A percentile compares a stretch with the other conserved stretches of the same genome.
Conservation (phyloP, 345 rosid species). For the Citrus mangshanensis region DNA sequence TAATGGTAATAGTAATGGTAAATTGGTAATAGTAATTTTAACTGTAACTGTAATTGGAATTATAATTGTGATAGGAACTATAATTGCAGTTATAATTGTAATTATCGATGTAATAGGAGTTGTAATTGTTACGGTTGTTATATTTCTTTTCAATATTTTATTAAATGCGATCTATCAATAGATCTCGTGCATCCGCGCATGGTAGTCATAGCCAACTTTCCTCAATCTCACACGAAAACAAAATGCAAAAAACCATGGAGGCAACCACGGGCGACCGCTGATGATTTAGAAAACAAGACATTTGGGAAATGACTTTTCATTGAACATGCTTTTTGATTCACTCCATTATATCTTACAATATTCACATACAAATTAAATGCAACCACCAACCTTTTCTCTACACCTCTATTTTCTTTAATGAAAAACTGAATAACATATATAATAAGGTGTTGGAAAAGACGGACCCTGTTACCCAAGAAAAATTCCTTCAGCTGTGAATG, state of each 20-base stretch:
- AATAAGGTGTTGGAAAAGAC: background rate
- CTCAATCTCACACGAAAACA: background rate
- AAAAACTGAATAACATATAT: background rate
- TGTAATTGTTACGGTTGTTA: too few relatives aligned
- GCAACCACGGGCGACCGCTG: too few relatives aligned
- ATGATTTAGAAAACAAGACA: background rate
- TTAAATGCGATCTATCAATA: too few relatives aligned
- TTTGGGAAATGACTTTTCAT: background rate
- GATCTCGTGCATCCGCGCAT: too few relatives aligned
- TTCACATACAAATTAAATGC: constrained; percentile 8
- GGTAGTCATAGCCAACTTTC: background rate
- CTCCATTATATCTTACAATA: constrained; percentile 3
- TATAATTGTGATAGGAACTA: too few relatives aligned
- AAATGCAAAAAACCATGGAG: background rate
- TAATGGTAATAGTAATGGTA: too few relatives aligned
- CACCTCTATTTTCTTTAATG: constrained; percentile 7
- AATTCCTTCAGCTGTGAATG: background rate
- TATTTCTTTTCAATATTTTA: too few relatives aligned
- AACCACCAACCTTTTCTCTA: background rate
- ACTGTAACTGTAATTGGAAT: too few relatives aligned
- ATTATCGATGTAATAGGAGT: too few relatives aligned
- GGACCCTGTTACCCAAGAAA: background rate
- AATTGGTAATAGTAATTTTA: too few relatives aligned
- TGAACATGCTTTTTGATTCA: constrained; percentile 8
- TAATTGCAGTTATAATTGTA: too few relatives aligned